Conservation (phyloP, 2,329 filamentous ascomycete genomes). For the Mycocentrospora acerina region DNA sequence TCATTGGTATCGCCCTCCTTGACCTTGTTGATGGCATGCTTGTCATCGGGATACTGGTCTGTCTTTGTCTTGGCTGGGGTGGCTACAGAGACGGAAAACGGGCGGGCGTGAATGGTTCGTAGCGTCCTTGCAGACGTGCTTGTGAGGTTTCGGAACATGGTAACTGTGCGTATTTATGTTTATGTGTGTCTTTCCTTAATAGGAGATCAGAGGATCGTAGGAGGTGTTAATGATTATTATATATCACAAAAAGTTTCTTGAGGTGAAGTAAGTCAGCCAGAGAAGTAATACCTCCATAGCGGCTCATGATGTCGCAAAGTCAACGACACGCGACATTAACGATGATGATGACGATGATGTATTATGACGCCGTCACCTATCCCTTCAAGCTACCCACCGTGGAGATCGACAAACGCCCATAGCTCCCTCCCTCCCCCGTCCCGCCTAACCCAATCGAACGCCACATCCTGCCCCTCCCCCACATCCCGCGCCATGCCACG, state of each 20-base stretch:
- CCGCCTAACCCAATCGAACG: constrained; percentile 6
- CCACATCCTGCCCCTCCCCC: constrained; percentile 13
- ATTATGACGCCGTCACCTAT: constrained; percentile 26
- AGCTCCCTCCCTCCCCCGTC: constrained; percentile 14
- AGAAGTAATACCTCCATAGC: too few species aligned
- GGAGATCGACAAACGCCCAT: constrained; percentile 5
- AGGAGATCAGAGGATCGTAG: too few species aligned
- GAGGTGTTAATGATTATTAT: too few species aligned
- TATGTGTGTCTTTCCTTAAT: too few species aligned
- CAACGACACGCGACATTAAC: too few species aligned
- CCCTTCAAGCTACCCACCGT: not conserved
- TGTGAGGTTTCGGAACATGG: constrained; percentile 15
- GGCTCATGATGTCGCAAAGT: not conserved
- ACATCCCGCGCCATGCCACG: constrained; percentile 11
- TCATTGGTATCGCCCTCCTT: constrained; percentile 39
- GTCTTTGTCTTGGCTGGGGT: constrained; percentile 24
- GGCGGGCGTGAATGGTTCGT: constrained; percentile 5
- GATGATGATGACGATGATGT: constrained; percentile 20
- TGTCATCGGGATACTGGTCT: constrained; percentile 25
- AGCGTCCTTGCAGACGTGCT: constrained; percentile 10
- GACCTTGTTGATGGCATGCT: constrained; percentile 26
- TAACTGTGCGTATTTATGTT: not conserved
- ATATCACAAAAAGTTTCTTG: too few species aligned
- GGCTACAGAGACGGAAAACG: constrained; percentile 19
- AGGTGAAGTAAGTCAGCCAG: too few species aligned